Evolutionary conservation across 495 filamentous ascomycete genomes (phyloP).

Genomic region (Aspergillus cavernicola): DNA sequence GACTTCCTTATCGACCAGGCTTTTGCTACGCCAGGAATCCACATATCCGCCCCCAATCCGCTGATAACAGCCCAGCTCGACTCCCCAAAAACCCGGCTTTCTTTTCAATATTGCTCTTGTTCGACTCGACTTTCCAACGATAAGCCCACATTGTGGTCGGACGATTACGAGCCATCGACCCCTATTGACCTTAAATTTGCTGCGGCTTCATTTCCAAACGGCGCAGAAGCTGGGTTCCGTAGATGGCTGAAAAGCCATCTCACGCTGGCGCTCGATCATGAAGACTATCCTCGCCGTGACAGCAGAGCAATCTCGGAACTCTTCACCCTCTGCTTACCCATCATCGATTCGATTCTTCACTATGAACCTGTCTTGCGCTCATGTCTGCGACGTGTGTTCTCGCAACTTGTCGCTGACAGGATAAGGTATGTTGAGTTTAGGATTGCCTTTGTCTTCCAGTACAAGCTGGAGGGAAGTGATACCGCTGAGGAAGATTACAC

Average conservation of each 20-base stretch:
- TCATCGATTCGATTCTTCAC: conserved; percentile 68
- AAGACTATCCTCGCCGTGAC: conserved; percentile 71
- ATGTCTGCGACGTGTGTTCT: conserved; percentile 65
- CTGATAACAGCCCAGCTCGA: conserved; percentile 43
- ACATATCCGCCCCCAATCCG: conserved; percentile 55
- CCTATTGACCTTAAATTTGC: conserved; percentile 59
- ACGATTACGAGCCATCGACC: conserved; percentile 51
- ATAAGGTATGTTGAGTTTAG: conserved; percentile 75
- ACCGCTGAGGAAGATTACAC: conserved; percentile 56
- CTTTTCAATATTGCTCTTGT: conserved; percentile 52
- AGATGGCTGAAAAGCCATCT: conserved; percentile 74
- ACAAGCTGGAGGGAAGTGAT: conserved; percentile 55
- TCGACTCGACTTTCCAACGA: conserved; percentile 14
- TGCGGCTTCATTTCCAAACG: conserved; percentile 68
- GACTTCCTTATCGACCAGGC: conserved; percentile 70
- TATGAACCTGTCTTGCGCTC: conserved; percentile 89
- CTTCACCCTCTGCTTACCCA: conserved; percentile 65
- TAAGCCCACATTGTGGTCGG: conserved; percentile 55
- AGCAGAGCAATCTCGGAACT: conserved; percentile 75
- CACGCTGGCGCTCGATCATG: conserved; percentile 65
- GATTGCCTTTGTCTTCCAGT: conserved; percentile 58
- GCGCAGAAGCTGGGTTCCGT: conserved; percentile 66
- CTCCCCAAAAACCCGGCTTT: conserved; percentile 38
- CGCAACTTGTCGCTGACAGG: conserved; percentile 67
- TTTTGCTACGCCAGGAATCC: conserved; percentile 70